Conservation (phyloP, 2,329 filamentous ascomycete species). For the Mariannaea elegans region DNA sequence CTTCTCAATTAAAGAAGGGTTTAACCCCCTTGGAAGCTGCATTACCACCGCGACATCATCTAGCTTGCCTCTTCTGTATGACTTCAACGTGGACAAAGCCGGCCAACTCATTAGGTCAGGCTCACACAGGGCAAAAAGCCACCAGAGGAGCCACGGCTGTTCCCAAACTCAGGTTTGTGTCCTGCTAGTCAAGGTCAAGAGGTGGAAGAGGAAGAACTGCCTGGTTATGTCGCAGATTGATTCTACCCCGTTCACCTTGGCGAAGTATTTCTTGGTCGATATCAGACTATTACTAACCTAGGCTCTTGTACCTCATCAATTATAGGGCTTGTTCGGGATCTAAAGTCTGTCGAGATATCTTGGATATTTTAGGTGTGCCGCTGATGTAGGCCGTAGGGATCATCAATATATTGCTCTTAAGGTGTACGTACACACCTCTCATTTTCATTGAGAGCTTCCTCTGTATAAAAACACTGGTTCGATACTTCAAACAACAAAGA, state of each 20-base stretch:
- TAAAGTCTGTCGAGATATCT: neutral
- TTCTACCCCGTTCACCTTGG: conserved; percentile 52
- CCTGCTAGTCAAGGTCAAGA: neutral
- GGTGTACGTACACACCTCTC: conserved; percentile 39
- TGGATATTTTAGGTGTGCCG: neutral
- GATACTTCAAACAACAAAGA: neutral
- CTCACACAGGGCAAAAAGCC: neutral
- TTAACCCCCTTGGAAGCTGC: neutral
- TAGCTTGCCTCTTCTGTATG: neutral
- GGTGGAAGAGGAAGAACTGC: conserved; percentile 50
- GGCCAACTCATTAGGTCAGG: neutral
- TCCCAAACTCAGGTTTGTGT: neutral
- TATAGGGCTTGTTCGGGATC: conserved; percentile 51
- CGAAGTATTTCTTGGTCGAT: conserved; percentile 47
- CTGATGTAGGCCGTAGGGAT: conserved; percentile 14
- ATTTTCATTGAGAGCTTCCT: conserved; percentile 34
- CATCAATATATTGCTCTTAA: conserved; percentile 45
- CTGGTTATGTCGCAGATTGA: conserved; percentile 44
- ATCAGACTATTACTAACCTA: conserved; percentile 50
- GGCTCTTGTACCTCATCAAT: conserved; percentile 53
- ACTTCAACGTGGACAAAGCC: neutral
- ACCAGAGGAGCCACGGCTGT: neutral
- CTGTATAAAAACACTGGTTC: conserved; percentile 11
- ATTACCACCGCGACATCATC: neutral
- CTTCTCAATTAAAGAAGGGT: neutral